These are phyloP conservation scores for Cutaneotrichosporon cyanovorans DNA, from an alignment of 1,284 basidiomycete genomes.

Conservation along the genomic window DNA sequence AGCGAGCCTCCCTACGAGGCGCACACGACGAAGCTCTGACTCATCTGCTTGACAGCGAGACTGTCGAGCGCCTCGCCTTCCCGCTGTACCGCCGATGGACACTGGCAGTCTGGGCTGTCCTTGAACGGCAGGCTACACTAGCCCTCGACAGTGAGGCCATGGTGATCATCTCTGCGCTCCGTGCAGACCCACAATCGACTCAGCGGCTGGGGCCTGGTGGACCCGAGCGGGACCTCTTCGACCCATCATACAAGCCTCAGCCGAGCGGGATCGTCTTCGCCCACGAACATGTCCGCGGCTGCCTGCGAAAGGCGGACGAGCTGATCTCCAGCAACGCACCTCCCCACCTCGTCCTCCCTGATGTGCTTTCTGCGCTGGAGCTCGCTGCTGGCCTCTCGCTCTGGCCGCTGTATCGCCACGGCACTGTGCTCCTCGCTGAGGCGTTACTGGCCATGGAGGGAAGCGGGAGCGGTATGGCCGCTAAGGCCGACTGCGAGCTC, in stretches of 20 bases:
- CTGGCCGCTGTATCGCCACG: constrained; percentile 33
- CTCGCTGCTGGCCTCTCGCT: constrained; percentile 26
- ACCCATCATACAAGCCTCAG: constrained; percentile 6
- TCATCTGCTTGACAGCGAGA: constrained; percentile 22
- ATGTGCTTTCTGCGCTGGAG: constrained; percentile 28
- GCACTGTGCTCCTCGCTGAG: constrained; percentile 28
- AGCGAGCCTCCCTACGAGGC: constrained; percentile 16
- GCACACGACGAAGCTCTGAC: constrained; percentile 30
- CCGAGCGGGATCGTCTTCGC: constrained; percentile 19
- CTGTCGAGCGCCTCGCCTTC: constrained; percentile 20
- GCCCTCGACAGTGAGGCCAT: constrained; percentile 18
- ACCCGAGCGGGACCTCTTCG: constrained; percentile 14
- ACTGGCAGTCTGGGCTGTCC: constrained; percentile 28
- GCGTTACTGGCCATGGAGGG: constrained; percentile 30
- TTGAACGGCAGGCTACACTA: constrained; percentile 22
- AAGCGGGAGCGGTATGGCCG: constrained; percentile 18
- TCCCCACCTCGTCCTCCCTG: constrained; percentile 29
- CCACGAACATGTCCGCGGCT: constrained; percentile 20
- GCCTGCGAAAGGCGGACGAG: constrained; percentile 19
- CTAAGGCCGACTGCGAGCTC: constrained; percentile 23
- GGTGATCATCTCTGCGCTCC: constrained; percentile 16
- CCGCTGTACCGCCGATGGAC: constrained; percentile 34
- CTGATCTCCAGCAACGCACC: constrained; percentile 21
- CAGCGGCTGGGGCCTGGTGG: constrained; percentile 23
- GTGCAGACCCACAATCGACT: constrained; percentile 6